phyloP scores from a whole-genome alignment of 148 eudicot species.

The Fallopia convolvulus region DNA sequence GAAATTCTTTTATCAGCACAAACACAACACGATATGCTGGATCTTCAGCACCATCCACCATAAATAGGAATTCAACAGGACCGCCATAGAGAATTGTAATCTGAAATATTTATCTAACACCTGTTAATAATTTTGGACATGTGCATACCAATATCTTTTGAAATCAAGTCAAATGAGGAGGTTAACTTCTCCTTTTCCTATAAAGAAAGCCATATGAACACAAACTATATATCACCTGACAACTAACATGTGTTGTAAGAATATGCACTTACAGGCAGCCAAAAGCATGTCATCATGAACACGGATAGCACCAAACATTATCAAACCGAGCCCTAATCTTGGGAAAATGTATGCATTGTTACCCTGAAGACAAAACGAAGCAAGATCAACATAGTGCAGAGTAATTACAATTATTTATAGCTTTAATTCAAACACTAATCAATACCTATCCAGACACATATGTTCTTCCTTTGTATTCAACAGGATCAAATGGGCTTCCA shows the following conservation, averaged over 20 bases:
- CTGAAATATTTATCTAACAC: constrained; percentile 30
- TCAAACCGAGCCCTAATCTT: constrained; percentile 87
- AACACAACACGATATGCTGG: constrained; percentile 76
- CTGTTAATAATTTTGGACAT: not conserved
- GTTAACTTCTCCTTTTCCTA: not conserved
- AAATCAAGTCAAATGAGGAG: not conserved
- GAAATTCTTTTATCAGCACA: constrained; percentile 50
- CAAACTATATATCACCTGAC: not conserved
- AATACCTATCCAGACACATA: no score
- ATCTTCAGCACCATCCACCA: constrained; percentile 80
- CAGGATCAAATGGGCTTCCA: no score
- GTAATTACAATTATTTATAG: no score
- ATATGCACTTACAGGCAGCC: constrained; percentile 75
- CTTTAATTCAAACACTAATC: no score
- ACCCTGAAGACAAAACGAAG: constrained; percentile 35
- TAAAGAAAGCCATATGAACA: not conserved
- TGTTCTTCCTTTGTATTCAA: no score
- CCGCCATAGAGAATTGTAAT: constrained; percentile 86
- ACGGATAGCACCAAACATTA: constrained; percentile 93
- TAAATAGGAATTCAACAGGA: constrained; percentile 73
- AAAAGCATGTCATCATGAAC: constrained; percentile 98
- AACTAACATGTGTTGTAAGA: no score
- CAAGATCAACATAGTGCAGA: no score
- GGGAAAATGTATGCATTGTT: constrained; percentile 98
- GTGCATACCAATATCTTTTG: not conserved